Conservation (phyloP, 306 rosid species). For the Glycine tomentella region DNA sequence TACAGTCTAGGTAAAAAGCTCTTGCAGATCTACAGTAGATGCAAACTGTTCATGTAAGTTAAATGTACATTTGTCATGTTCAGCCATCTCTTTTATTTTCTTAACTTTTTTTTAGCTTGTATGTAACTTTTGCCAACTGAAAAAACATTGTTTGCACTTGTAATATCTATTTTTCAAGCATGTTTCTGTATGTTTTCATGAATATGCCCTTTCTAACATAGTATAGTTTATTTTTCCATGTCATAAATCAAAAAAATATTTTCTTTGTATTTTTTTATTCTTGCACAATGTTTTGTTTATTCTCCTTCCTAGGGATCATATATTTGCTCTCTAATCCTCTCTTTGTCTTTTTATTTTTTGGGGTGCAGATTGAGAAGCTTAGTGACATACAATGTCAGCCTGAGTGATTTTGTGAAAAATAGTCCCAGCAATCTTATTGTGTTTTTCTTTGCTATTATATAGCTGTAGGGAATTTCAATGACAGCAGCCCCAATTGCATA, state of each 20-base stretch:
- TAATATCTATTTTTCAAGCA: conserved; percentile 10
- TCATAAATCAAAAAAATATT: not conserved
- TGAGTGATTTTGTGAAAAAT: too few relatives aligned
- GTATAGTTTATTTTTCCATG: conserved; percentile 10
- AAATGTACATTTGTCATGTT: conserved; percentile 2
- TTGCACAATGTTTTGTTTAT: too few relatives aligned
- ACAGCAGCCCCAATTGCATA: too few relatives aligned
- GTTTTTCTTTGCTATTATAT: too few relatives aligned
- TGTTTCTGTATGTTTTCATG: conserved; percentile 22
- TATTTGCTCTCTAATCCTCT: too few relatives aligned
- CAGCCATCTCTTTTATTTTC: not conserved
- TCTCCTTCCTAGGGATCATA: too few relatives aligned
- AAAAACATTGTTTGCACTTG: not conserved
- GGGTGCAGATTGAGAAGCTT: too few relatives aligned
- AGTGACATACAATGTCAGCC: too few relatives aligned
- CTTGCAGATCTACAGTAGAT: conserved; percentile 86
- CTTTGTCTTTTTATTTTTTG: too few relatives aligned
- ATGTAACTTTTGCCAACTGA: conserved; percentile 27
- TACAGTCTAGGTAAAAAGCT: conserved; percentile 96
- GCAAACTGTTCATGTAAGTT: conserved; percentile 89
- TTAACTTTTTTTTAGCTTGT: not conserved
- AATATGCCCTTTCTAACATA: conserved; percentile 2
- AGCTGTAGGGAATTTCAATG: too few relatives aligned
- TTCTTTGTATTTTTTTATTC: too few relatives aligned
- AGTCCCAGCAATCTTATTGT: too few relatives aligned